Base-by-base conservation (phyloP, 2,329 filamentous ascomycete species). In the Penicillium nordicum region DNA sequence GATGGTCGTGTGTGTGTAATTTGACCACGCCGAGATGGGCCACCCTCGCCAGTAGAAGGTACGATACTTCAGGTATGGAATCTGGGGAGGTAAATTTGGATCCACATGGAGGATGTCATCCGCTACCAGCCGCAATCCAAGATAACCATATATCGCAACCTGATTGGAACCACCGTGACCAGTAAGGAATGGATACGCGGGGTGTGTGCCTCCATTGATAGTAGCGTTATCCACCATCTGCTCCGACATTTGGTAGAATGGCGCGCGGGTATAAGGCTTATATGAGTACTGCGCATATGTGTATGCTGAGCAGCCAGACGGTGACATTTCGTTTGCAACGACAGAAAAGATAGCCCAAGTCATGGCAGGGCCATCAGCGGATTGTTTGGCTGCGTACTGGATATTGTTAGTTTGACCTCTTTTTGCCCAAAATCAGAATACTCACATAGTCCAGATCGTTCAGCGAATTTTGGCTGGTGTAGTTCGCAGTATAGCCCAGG, bases 211-310 rank as follows among this genome's bases (percentile, higher is more conserved):
- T 18, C 86, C 87, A 53, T 89, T 89, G 1, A 74, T 69, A 16
- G 74, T 74, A 55, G 78, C 80, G 59, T 87, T 78, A 64, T 90
- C 87, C 21, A 84, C 70, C 45, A 87, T 75, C 67, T 90, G 87
- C 64, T 90, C 87, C 0, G 85, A 88, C 69, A 88, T 86, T 61
- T 88, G 86, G 71, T 84, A 88, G 79, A 85, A 89, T 0, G 87
- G 87, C 0, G 80, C 83, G 16, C 87, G 79, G 0, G 82, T 75
- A 63, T 90, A 90, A 0, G 87, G 86, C 29, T 83, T 76, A 30
- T 81, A 83, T 0, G 83, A 83, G 59, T 85, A 84, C 18, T 88
- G 77, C 7, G 83, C 80, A 66, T 89, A 89, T 0, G 86, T 89
- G 67, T 84, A 88, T 4, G 83, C 81, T 1, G 86, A 84, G 69